These are phyloP conservation scores for Tuber melanosporum DNA, from an alignment of 495 filamentous ascomycete species.

Conservation along the genomic window DNA sequence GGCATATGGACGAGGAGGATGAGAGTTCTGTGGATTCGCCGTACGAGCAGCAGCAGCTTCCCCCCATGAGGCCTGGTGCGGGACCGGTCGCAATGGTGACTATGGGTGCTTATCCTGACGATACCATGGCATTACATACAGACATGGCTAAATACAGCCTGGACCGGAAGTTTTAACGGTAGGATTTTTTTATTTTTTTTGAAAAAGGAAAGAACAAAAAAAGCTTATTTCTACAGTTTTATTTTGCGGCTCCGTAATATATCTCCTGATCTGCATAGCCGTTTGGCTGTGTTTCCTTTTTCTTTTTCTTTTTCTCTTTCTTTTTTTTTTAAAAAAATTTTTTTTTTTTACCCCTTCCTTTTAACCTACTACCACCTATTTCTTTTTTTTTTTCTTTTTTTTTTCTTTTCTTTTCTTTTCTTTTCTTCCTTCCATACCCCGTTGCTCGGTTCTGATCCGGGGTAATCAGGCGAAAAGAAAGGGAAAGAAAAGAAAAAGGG, in stretches of 20 bases:
- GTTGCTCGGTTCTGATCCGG: constrained; percentile 35
- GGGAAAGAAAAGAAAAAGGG: constrained; percentile 28
- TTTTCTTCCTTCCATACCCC: constrained; percentile 32
- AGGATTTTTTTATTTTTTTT: constrained; percentile 29
- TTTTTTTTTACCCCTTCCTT: constrained; percentile 34
- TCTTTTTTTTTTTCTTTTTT: constrained; percentile 15
- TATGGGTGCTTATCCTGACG: constrained; percentile 34
- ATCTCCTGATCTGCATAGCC: constrained; percentile 37
- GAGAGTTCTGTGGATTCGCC: constrained; percentile 40
- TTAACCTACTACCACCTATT: constrained; percentile 22
- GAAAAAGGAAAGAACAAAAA: constrained; percentile 30
- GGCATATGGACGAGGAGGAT: constrained; percentile 41
- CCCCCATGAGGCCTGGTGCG: constrained; percentile 39
- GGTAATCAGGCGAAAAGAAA: constrained; percentile 37
- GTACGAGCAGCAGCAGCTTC: constrained; percentile 39
- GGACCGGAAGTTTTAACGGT: constrained; percentile 39
- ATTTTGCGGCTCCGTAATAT: constrained; percentile 40
- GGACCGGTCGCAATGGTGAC: constrained; percentile 34
- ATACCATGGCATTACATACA: constrained; percentile 38
- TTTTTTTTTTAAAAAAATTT: constrained; percentile 38
- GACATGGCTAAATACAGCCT: constrained; percentile 42
- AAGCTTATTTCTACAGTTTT: constrained; percentile 31
- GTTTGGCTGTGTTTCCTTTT: constrained; percentile 44
- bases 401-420: constrained; percentile 29
- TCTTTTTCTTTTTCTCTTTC: constrained; percentile 38